These are phyloP conservation scores for Alloascoidea africana DNA, from an alignment of 805 yeast species.

Conservation along the genomic window DNA sequence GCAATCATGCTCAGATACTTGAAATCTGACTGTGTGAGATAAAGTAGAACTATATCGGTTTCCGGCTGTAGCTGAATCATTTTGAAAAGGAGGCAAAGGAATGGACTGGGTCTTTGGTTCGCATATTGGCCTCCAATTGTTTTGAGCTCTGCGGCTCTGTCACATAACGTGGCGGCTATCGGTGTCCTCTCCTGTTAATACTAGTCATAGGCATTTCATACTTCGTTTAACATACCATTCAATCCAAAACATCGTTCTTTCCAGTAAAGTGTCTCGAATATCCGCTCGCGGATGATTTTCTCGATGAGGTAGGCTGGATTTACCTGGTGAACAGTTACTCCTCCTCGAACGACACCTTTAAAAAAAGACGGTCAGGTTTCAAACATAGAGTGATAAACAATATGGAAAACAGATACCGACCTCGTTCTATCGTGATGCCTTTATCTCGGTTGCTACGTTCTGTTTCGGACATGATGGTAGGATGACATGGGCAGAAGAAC, in stretches of 20 bases:
- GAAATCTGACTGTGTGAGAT: slow-evolving; percentile 50
- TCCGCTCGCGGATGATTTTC: slow-evolving; percentile 40
- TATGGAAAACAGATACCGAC: too few relatives aligned
- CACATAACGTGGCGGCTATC: slow-evolving; percentile 30
- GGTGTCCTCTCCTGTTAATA: slow-evolving; percentile 2
- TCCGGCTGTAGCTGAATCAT: slow-evolving; percentile 65
- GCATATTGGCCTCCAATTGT: slow-evolving; percentile 45
- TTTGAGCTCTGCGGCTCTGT: slow-evolving; percentile 26
- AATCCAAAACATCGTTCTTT: slow-evolving; percentile 37
- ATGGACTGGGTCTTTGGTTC: slow-evolving; percentile 48
- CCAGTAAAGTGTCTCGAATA: slow-evolving; percentile 42
- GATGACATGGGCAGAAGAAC: too few relatives aligned
- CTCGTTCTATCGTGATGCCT: not conserved
- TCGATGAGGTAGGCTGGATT: slow-evolving; percentile 38
- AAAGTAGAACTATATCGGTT: slow-evolving; percentile 35
- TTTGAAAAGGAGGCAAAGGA: slow-evolving; percentile 63
- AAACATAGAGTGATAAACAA: too few relatives aligned
- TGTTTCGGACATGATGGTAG: slow-evolving; percentile 2
- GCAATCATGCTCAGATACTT: slow-evolving; percentile 63
- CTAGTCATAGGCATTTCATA: not conserved
- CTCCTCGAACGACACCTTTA: slow-evolving; percentile 13
- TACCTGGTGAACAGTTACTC: slow-evolving; percentile 21
- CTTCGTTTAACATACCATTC: slow-evolving; percentile 13
- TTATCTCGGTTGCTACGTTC: too few relatives aligned
- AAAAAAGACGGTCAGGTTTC: too few relatives aligned